Evolutionary conservation across 495 filamentous ascomycete genomes (phyloP), one percentile per base, ranked within the genome.

Genomic region (Penicillium nucicola): DNA sequence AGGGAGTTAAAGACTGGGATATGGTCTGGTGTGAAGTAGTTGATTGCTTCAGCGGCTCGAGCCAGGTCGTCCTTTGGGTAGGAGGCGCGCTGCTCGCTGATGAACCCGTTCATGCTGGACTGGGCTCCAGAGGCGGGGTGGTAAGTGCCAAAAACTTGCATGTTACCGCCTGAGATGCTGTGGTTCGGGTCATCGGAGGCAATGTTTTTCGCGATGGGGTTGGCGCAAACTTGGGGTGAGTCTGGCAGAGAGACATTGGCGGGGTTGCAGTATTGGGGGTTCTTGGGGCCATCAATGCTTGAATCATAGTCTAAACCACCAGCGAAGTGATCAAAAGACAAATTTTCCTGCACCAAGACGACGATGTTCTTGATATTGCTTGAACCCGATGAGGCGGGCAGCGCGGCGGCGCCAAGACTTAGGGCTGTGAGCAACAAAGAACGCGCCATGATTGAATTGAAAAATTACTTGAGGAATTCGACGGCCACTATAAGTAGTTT

Each of bases 131-230:
- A 43, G 45, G 65, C 45, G 0, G 77, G 77, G 28, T 70, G 62
- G 34, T 68, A 75, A 14, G 67, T 71, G 38, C 72, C 67, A 52
- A 73, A 77, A 32, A 78, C 50, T 50, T 79, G 69, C 59, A 77
- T 69, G 60, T 77, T 78, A 11, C 69, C 71, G 34, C 77, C 77
- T 10, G 60, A 61, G 50, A 79, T 70, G 43, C 66, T 69, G 59
- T 79, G 77, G 48, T 78, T 70, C 20, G 77, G 77, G 46, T 79
- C 77, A 41, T 78, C 67, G 15, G 64, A 48, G 5, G 68, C 66
- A 39, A 69, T 45, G 15, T 69, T 66, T 53, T 70, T 68, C 4
- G 59, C 63, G 37, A 53, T 57, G 0, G 60, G 60, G 23, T 57
- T 49, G 8, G 68, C 68, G 52, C 77, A 79, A 35, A 74, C 66